A percentile compares a stretch with the other conserved stretches of the same genome.
Evolutionary conservation across 306 rosid genomes (phyloP).

Genomic region (Lathyrus tuberosus): DNA sequence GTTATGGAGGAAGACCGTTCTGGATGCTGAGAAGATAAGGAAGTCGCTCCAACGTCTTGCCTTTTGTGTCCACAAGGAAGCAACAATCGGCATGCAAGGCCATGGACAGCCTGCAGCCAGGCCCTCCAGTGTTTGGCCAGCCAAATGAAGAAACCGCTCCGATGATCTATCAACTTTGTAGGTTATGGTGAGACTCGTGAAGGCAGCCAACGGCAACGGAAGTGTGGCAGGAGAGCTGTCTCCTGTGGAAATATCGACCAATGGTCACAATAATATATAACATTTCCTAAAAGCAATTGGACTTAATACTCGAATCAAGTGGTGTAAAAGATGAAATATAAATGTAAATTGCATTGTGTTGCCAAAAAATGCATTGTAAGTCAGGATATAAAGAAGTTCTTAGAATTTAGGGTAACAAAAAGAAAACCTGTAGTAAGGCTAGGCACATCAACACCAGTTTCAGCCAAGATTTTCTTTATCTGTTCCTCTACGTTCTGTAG

Average conservation of each 20-base stretch:
- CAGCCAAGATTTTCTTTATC: slow-evolving; percentile 87
- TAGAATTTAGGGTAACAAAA: slow-evolving; percentile 22
- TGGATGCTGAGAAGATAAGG: slow-evolving; percentile 87
- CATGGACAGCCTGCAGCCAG: slow-evolving; percentile 97
- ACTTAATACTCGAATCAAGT: slow-evolving; percentile 21
- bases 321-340: slow-evolving; percentile 23
- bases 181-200: slow-evolving; percentile 93
- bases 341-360: not conserved
- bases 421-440: slow-evolving; percentile 87
- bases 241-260: slow-evolving; percentile 48
- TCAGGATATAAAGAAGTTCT: slow-evolving; percentile 1
- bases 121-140: slow-evolving; percentile 87
- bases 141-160: slow-evolving; percentile 86
- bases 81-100: slow-evolving; percentile 99
- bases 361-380: slow-evolving; percentile 26
- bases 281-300: too few species aligned
- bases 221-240: slow-evolving; percentile 91
- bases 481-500: slow-evolving; percentile 86
- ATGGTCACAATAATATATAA: slow-evolving; percentile 31
- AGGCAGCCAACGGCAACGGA: slow-evolving; percentile 97
- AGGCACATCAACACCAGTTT: slow-evolving; percentile 92
- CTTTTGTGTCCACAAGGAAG: slow-evolving; percentile 98
- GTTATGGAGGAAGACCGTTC: slow-evolving; percentile 91
- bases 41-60: slow-evolving; percentile 95
- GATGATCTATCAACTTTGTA: slow-evolving; percentile 84